A percentile compares a stretch with the other conserved stretches of the same genome.
Conservation (phyloP, 768 basidiomycete species). For the Termitomyces sp. region DNA sequence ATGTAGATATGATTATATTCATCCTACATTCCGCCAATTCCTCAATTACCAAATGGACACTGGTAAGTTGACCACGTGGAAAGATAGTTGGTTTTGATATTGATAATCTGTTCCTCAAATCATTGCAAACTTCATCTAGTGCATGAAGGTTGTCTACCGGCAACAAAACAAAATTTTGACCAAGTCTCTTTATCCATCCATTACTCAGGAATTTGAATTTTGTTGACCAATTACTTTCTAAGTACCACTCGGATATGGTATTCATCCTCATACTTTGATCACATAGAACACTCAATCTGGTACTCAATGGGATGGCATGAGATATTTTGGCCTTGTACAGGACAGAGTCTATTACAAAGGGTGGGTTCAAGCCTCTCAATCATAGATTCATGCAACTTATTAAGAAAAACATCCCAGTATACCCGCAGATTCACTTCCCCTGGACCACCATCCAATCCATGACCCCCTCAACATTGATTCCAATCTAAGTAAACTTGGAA, state of each 20-base stretch:
- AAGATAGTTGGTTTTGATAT: no score
- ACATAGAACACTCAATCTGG: constrained; percentile 68
- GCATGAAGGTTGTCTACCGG: no score
- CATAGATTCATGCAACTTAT: not conserved
- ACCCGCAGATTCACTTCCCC: constrained; percentile 35
- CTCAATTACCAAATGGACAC: no score
- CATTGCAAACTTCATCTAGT: no score
- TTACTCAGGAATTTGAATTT: no score
- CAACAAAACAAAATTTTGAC: no score
- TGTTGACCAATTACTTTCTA: constrained; percentile 56
- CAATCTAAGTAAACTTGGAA: constrained; percentile 48
- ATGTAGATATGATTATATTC: no score
- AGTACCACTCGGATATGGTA: not conserved
- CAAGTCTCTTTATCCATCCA: no score
- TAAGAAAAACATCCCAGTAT: constrained; percentile 26
- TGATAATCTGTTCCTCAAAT: no score
- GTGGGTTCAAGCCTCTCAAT: constrained; percentile 40
- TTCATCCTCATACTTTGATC: not conserved
- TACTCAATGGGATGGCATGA: constrained; percentile 66
- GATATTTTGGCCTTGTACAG: constrained; percentile 50
- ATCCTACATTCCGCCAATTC: no score
- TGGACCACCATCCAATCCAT: constrained; percentile 40
- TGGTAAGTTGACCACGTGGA: no score
- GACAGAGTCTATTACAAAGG: constrained; percentile 64
- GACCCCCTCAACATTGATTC: constrained; percentile 48